These are phyloP conservation scores for Pachysolen tannophilus DNA, from an alignment of 805 yeast genomes.

Conservation along the genomic window DNA sequence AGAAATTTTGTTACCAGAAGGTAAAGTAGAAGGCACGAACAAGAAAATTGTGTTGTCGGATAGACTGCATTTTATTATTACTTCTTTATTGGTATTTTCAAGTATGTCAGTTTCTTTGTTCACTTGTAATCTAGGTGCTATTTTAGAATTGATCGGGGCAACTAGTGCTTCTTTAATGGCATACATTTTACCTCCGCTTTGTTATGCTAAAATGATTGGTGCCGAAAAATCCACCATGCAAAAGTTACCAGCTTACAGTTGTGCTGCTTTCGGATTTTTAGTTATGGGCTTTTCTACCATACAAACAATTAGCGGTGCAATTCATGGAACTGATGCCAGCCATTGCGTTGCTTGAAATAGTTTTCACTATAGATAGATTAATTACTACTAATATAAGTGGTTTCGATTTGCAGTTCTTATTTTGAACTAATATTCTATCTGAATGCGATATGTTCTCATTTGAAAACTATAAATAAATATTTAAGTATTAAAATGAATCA, in stretches of 20 bases:
- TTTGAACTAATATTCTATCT: no score
- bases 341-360: conserved; percentile 41
- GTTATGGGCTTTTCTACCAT: conserved; percentile 78
- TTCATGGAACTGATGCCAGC: conserved; percentile 30
- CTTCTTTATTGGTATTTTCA: conserved; percentile 53
- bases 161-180: conserved; percentile 92
- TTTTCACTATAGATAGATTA: no score
- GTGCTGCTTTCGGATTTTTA: conserved; percentile 62
- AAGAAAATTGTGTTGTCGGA: conserved; percentile 28
- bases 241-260: conserved; percentile 49
- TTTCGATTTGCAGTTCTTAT: no score
- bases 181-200: conserved; percentile 82
- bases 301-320: conserved; percentile 52
- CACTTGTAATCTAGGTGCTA: conserved; percentile 85
- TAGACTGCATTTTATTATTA: conserved; percentile 51
- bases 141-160: conserved; percentile 85
- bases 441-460: conserved; percentile 2
- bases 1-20: conserved; percentile 44
- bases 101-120: conserved; percentile 72
- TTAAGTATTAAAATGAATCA: not conserved
- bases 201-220: conserved; percentile 60
- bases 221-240: conserved; percentile 30
- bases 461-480: not conserved
- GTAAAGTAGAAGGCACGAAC: conserved; percentile 11
- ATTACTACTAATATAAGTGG: no score